Base-by-base conservation (phyloP, 306 rosid genomes). In the Dicorynia guianensis region DNA sequence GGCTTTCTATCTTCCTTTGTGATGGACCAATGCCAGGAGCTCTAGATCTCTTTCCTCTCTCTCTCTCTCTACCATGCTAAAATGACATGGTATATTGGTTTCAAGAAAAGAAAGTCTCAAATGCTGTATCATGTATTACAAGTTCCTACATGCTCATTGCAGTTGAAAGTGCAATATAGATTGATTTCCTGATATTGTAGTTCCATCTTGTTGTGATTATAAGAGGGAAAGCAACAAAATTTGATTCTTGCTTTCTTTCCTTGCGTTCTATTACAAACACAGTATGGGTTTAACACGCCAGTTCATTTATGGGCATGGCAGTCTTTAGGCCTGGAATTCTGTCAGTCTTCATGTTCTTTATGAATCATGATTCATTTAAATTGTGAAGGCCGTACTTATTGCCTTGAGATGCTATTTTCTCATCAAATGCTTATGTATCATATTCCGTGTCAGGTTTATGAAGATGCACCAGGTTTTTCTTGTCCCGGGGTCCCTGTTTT, bases 401-500 rank as follows among this genome's bases (percentile, higher is more conserved):
- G 73, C 70, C 60, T 63, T 67, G 76, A 49, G 61, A 65, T 74
- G 36, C 62, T 15, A 43, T 35, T 74, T 77, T 49, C 18, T 72
- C 71, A 20, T 81, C 68, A 49, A 25, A 85, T 49, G 54, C 53
- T 66, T 13, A 43, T 34, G 5, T 49, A 11, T 49, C 48, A 14
- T 84, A 79, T 72, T 79, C 52, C 43, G 70, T 25, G 57, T 60
- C 81, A 95, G 99, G 87, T 63, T 59, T 92, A 95, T 81, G 92
- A 81, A 25, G 90, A 83, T 64, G 76, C 91, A 48, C 87, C 86
- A 5, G 99, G 93, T 76, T 95, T 95, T 88, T 87, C 96, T 66
- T 95, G 99, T 62, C 99, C 99, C 7, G 82, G 97, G 67, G 97
- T 95, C 76, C 97, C 98, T 61, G 9, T 78, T 82, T 81, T 95